phyloP scores from a whole-genome alignment of 371 early-diverging fungal species.

The Batrachochytrium dendrobatidis region DNA sequence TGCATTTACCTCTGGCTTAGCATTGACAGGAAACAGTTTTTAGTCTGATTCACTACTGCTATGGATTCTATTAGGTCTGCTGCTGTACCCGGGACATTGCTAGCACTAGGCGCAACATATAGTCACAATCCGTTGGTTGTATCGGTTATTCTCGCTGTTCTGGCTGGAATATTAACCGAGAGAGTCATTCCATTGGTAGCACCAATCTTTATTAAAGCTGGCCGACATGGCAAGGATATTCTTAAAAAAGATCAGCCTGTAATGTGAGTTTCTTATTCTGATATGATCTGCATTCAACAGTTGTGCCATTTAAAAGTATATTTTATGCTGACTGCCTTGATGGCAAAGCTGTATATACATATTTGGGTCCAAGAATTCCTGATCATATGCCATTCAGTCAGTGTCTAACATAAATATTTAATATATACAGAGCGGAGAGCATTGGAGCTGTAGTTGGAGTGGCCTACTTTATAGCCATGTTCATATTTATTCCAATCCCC shows the following conservation, averaged over 20 bases:
- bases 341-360: slow-evolving; percentile 5
- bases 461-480: slow-evolving; percentile 76
- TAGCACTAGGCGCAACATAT: slow-evolving; percentile 9
- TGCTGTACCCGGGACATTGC: too few relatives aligned
- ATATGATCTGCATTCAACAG: background rate
- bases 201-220: slow-evolving; percentile 53
- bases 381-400: background rate
- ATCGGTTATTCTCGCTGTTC: slow-evolving; percentile 54
- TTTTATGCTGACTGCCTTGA: background rate
- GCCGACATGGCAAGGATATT: slow-evolving; percentile 73
- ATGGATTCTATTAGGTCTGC: too few relatives aligned
- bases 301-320: slow-evolving; percentile 3
- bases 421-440: slow-evolving; percentile 59
- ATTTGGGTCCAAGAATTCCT: slow-evolving; percentile 1
- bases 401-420: too few relatives aligned
- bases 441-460: slow-evolving; percentile 70
- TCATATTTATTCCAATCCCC: slow-evolving; percentile 86
- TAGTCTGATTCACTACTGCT: too few relatives aligned
- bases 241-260: slow-evolving; percentile 65
- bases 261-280: slow-evolving; percentile 43
- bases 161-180: slow-evolving; percentile 49
- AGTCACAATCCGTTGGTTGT: slow-evolving; percentile 59
- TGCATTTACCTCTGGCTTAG: too few relatives aligned
- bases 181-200: slow-evolving; percentile 24
- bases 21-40: too few relatives aligned